These are phyloP conservation scores for Zasmidium angulare DNA, from an alignment of 2,329 filamentous ascomycete genomes.

Conservation along the genomic window DNA sequence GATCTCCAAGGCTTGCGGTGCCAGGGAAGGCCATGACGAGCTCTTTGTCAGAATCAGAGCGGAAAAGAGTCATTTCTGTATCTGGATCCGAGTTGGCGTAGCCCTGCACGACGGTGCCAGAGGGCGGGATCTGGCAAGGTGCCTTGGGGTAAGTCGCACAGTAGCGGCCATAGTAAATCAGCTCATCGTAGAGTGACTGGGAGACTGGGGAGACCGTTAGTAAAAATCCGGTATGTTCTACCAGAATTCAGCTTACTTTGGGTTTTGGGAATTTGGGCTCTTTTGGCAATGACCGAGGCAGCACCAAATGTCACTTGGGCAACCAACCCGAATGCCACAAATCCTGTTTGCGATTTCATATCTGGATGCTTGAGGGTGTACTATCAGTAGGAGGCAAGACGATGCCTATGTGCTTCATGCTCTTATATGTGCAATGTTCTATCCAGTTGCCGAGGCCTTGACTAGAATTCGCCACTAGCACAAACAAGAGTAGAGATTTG, in stretches of 20 bases:
- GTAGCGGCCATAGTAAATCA: conserved; percentile 6
- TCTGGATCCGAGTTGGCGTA: conserved; percentile 1
- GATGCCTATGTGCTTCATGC: too few species aligned
- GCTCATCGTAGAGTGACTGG: not conserved
- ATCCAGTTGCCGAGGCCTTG: too few species aligned
- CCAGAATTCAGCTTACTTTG: not conserved
- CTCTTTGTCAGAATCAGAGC: not conserved
- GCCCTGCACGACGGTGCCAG: conserved; percentile 4
- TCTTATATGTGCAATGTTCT: too few species aligned
- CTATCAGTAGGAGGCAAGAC: too few species aligned
- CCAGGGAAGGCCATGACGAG: conserved; percentile 8
- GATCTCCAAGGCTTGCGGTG: not conserved
- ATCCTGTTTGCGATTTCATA: too few species aligned
- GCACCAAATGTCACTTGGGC: not conserved
- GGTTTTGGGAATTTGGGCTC: not conserved
- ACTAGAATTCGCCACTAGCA: too few species aligned
- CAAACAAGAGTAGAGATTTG: too few species aligned
- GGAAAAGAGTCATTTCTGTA: conserved; percentile 6
- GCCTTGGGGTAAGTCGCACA: conserved; percentile 1
- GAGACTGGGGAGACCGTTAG: not conserved
- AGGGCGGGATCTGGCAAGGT: conserved; percentile 3
- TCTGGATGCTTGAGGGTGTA: too few species aligned
- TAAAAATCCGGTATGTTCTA: not conserved
- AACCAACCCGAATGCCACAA: too few species aligned
- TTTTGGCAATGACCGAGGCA: not conserved